Evolutionary conservation across 1,284 basidiomycete genomes (phyloP).

Genomic region (Boletellus deceptivus): DNA sequence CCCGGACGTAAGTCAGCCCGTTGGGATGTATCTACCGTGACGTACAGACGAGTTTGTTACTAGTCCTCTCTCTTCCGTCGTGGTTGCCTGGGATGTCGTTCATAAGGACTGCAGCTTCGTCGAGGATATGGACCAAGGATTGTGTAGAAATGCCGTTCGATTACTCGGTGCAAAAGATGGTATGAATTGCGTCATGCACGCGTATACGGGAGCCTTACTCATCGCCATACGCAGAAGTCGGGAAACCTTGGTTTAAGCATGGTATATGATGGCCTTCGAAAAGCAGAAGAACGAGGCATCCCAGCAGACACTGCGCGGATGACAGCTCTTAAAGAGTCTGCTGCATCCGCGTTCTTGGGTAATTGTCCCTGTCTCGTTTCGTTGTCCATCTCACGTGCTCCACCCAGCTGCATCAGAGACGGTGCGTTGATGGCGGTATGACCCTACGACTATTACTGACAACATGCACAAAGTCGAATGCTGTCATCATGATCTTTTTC

Average conservation of each 20-base stretch:
- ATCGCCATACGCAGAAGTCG: constrained; percentile 4
- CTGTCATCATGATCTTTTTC: constrained; percentile 12
- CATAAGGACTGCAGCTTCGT: constrained; percentile 6
- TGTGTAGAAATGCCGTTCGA: constrained; percentile 13
- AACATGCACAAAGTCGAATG: constrained; percentile 9
- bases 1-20: constrained; percentile 13
- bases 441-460: neutral
- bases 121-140: constrained; percentile 9
- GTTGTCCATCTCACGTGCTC: neutral
- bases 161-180: constrained; percentile 9
- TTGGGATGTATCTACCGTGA: neutral
- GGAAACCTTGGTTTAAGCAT: constrained; percentile 8
- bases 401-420: constrained; percentile 18
- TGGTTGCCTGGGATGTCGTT: constrained; percentile 19
- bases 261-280: constrained; percentile 13
- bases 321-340: constrained; percentile 12
- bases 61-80: constrained; percentile 16
- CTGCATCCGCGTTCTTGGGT: constrained; percentile 20
- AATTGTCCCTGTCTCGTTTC: neutral
- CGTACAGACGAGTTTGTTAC: neutral
- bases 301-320: constrained; percentile 7
- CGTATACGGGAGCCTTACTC: neutral
- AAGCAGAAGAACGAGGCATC: constrained; percentile 3
- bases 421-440: constrained; percentile 8
- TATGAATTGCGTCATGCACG: neutral